Base-by-base conservation (phyloP, 352 stramenopile species). In the Globisporangium yorkense region DNA sequence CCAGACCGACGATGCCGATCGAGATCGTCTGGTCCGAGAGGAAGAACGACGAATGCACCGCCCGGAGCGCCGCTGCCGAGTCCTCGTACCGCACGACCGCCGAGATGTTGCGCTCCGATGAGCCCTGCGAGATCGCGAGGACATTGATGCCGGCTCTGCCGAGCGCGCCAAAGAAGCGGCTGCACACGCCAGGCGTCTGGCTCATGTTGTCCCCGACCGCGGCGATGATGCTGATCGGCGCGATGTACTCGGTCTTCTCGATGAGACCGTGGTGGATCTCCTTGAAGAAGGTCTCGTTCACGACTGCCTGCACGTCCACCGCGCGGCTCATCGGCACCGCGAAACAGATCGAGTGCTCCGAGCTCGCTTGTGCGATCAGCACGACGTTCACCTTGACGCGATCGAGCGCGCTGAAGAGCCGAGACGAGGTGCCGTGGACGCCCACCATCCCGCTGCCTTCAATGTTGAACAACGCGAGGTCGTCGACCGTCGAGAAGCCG, bases 281-380 rank as follows among this genome's bases (percentile, higher is more conserved):
- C 59, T 94, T 92, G 64, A 92, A 94, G 44, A 94, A 94, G 5
- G 77, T 83, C 63, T 89, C 83, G 61, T 91, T 84, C 39, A 94
- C 84, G 20, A 77, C 80, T 12, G 79, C 69, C 69, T 92, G 87
- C 29, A 75, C 76, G 13, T 87, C 75, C 18, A 82, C 70, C 2
- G 84, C 84, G 29, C 75, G 72, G 50, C 73, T 74, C 68, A 92
- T 87, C 5, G 79, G 76, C 50, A 96, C 94, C n/a, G 91, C 94
- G 64, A 98, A 97, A 51, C 92, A 97, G 64, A 98, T 97, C 63
- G 88, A 97, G 72, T 98, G 90, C 74, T 99, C 96, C 6, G 92
- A 98, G 44, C 79, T 97, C 13, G 88, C 88, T 57, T 96, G 96
- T 3, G 95, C 94, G 68, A 99, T 98, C 0, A 98, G 77, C 18